Conservation (phyloP, 495 filamentous ascomycete genomes). For the Aspergillus steynii region DNA sequence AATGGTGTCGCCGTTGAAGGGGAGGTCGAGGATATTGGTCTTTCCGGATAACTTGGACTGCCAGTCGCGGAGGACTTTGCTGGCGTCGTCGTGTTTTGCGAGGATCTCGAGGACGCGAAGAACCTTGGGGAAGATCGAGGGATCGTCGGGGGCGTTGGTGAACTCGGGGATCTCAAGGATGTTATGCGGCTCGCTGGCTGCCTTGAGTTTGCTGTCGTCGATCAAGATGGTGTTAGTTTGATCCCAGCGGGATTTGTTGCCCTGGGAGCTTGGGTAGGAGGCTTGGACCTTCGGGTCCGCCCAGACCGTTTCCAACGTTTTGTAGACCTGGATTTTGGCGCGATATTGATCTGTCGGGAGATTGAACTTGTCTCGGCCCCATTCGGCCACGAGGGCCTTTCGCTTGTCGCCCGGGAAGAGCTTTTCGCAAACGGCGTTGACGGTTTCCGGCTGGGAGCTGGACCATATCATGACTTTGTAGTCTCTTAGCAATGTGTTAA, state of each 20-base stretch:
- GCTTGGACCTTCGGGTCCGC: slow-evolving; percentile 48
- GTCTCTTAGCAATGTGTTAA: slow-evolving; percentile 62
- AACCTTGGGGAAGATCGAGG: slow-evolving; percentile 33
- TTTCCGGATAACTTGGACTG: slow-evolving; percentile 12
- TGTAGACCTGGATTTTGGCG: slow-evolving; percentile 82
- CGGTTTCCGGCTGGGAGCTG: slow-evolving; percentile 72
- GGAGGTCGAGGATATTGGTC: slow-evolving; percentile 28
- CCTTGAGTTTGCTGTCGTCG: slow-evolving; percentile 82
- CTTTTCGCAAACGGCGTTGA: slow-evolving; percentile 54
- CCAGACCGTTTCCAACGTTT: slow-evolving; percentile 76
- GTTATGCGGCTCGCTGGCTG: slow-evolving; percentile 78
- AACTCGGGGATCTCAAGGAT: slow-evolving; percentile 81
- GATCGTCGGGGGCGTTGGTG: slow-evolving; percentile 31
- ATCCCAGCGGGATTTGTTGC: slow-evolving; percentile 50
- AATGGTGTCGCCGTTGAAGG: slow-evolving; percentile 8
- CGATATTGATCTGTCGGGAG: slow-evolving; percentile 63
- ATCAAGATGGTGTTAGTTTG: slow-evolving; percentile 89
- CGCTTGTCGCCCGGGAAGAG: slow-evolving; percentile 49
- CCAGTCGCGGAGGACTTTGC: slow-evolving; percentile 37
- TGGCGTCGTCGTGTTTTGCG: slow-evolving; percentile 40
- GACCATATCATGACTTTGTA: slow-evolving; percentile 91
- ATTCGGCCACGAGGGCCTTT: slow-evolving; percentile 61
- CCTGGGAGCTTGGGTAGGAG: slow-evolving; percentile 41
- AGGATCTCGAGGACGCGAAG: slow-evolving; percentile 34
- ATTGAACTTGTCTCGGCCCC: slow-evolving; percentile 78